Base-by-base conservation (phyloP, 257 asterid genomes). In the Echites panduratus region DNA sequence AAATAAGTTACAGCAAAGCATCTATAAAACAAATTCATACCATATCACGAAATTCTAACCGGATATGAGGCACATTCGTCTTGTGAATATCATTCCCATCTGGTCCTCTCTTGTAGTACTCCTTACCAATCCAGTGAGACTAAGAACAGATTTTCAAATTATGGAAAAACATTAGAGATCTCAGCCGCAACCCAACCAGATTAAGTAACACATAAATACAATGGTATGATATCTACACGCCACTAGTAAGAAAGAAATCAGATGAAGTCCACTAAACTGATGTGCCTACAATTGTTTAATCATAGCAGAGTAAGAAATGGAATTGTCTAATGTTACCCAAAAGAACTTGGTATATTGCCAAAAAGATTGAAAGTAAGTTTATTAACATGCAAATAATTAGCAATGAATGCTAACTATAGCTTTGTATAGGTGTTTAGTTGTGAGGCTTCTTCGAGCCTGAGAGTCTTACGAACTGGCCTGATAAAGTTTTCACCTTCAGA, bases 121-220 rank as follows among this genome's bases (percentile, higher is more conserved):
- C 93, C 85, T 85, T 82, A 24, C 97, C 99, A 50, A 94, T 78
- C 99, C 99, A 94, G 81, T 94, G 99, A 19, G 97, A 77, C 99
- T 94, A 86, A 50, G 61, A 56, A 62, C 70, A 73, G 43, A 75
- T 9, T 4, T 10, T 62, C 47, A 12, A 10, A n/a, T 11, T 43
- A 40, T 26, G 53, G 12, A 1, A 44, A 71, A 71, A 26, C 17
- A 20, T 40, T 9, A 17, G 26, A 64, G 44, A 26, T 35, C 56
- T 40, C 73, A 49, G 10, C 12, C 40, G 43, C 47, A 61, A 63
- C 16, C 14, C 3, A 7, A 53, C 13, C 43, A 65, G 57, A 74
- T 8, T 1, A 45, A 9, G 9, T n/a, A 7, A n/a, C 45, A 47
- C 12, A 26, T 1, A 58, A 47, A 35, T 49, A 2, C 16, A 58